phyloP scores from a whole-genome alignment of 2,329 filamentous ascomycete species.

The Stemphylium lycopersici region DNA sequence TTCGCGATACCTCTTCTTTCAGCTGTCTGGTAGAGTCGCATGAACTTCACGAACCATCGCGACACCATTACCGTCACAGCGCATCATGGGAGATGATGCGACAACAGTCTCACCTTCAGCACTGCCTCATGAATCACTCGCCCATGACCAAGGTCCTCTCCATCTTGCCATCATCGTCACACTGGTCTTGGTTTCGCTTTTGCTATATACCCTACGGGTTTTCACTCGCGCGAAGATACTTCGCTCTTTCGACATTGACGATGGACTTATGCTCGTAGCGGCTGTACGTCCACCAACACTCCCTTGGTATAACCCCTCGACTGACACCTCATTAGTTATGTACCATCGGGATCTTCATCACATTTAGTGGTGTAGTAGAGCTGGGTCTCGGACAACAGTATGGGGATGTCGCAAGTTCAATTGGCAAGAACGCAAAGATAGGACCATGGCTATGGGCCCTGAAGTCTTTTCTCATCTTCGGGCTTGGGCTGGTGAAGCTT shows the following conservation, averaged over 20 bases:
- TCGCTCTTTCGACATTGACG: constrained; percentile 58
- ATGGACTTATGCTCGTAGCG: constrained; percentile 52
- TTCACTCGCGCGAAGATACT: constrained; percentile 56
- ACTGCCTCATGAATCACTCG: constrained; percentile 20
- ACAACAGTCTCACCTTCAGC: constrained; percentile 11
- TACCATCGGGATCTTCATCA: constrained; percentile 9
- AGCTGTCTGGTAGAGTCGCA: constrained; percentile 3
- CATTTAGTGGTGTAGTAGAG: constrained; percentile 12
- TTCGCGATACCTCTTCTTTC: constrained; percentile 2
- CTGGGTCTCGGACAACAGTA: constrained; percentile 53
- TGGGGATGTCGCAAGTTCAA: not conserved
- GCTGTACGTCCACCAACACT: constrained; percentile 35
- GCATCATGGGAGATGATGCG: constrained; percentile 31
- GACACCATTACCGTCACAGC: constrained; percentile 15
- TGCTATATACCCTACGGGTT: constrained; percentile 50
- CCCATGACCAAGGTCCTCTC: constrained; percentile 37
- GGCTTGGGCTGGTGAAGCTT: constrained; percentile 55
- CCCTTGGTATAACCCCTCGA: not conserved
- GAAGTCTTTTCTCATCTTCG: constrained; percentile 50
- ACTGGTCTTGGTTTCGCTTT: constrained; percentile 50
- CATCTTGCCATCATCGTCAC: constrained; percentile 52
- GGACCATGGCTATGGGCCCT: constrained; percentile 12
- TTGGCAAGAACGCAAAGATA: constrained; percentile 1
- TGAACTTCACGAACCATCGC: constrained; percentile 19
- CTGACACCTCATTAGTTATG: constrained; percentile 5